Evolutionary conservation across 2,329 filamentous ascomycete genomes (phyloP), one percentile per base, ranked within the genome.

Genomic region (Paramyrothecium roridum): DNA sequence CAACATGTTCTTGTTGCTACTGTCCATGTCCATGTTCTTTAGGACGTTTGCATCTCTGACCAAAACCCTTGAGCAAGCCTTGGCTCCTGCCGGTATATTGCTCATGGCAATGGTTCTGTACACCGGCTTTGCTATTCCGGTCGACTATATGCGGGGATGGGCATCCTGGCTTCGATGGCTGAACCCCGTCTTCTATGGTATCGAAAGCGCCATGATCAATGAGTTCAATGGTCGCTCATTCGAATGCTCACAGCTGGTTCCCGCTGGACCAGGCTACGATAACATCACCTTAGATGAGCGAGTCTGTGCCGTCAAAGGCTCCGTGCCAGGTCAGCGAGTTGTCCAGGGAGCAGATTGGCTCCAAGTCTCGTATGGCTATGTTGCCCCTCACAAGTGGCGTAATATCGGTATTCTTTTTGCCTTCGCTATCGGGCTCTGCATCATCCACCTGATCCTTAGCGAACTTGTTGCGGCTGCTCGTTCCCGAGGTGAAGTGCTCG

Each of bases 11-110:
- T 66, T 77, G 20, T 76, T 80, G 8, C 85, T 82, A 0, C 65
- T 88, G 56, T 78, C 79, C 57, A 87, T 88, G 84, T 86, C 82
- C 40, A 86, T 86, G 77, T 60, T 88, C 56, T 88, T 88, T 73
- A 66, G 70, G 49, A 68, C 65, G 23, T 67, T 70, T 23, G 65
- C 59, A 2, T 67, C 64, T 7, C 59, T 63, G 19, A 62, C 66
- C n/a, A 65, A 62, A 37, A 67, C 60, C 50, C 51, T 67, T 17
- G 65, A 65, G 58, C 66, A 68, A 52, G 66, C 66, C 52, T 55
- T 68, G 26, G 66, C 65, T 13, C 66, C 66, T 3, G 63, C 66
- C 2, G 60, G 65, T 7, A 57, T 68, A 20, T 52, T 68, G 19
- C 66, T 68, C 54, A 56, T 67, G 23, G 61, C 63, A 43, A 62